Evolutionary conservation across 1,139 yeast species (phyloP), one percentile per base, ranked within the genome.

Genomic region (Wickerhamomyces sp.): DNA sequence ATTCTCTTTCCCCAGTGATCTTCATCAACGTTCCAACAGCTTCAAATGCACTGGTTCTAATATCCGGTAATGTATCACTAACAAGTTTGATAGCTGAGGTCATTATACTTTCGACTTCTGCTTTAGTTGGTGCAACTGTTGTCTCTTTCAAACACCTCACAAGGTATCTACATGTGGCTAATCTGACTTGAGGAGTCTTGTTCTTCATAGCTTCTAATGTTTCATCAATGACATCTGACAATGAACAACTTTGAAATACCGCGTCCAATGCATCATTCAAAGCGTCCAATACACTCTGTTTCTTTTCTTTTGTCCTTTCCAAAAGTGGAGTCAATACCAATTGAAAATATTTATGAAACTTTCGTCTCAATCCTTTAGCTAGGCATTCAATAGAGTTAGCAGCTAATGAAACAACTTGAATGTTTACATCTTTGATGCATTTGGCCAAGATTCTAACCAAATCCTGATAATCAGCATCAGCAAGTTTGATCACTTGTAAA

Each of bases 251-350:
- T 41, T 56, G 62, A 57, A 81, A 86, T 9, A 86, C 71, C 0
- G 87, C 77, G 63, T 84, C 88, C 47, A 90, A 69, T 1, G 93
- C 84, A 39, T 64, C 67, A 27, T 73, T 71, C 31, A 93, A 69
- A 1, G 95, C 85, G 33, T 81, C 89, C 2, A 87, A 72, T 1
- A 89, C 94, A 3, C 84, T 69, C 13, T 79, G 83, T 59, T 93
- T 93, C 69, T 87, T 89, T 63, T 93, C 99, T 60, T 90, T 91
- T 13, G 89, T 79, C 56, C 97, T 75, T 53, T 90, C 97, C 39
- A 93, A 67, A 51, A 87, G 67, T 0, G 95, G 84, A 0, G 70
- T 67, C 14, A 89, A 66, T 2, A 89, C 73, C 1, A 75, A 58
- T 0, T 71, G 52, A 40, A 74, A 75, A 62, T 88, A 89, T 52